A percentile compares a stretch with the other conserved stretches of the same genome.
These are phyloP conservation scores for Spathaspora passalidarum DNA, from an alignment of 805 yeast species.

Conservation along the genomic window DNA sequence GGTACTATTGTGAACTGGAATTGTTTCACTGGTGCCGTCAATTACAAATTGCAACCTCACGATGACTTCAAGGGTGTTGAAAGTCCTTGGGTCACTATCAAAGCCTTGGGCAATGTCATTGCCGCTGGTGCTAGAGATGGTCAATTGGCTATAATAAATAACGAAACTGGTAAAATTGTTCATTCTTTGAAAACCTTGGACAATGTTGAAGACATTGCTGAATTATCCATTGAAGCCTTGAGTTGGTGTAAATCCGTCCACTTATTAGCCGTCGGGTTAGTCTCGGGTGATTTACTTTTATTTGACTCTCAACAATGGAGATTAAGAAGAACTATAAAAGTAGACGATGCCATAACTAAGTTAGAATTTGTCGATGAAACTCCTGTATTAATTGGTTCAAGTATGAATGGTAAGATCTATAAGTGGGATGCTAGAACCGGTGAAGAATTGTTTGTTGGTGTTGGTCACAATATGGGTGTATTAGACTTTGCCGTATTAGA, in stretches of 20 bases:
- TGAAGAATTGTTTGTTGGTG: conserved; percentile 68
- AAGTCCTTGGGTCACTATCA: conserved; percentile 86
- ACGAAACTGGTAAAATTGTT: conserved; percentile 68
- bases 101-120: conserved; percentile 49
- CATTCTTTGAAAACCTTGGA: conserved; percentile 66
- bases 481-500: conserved; percentile 75
- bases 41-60: conserved; percentile 60
- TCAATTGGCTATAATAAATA: conserved; percentile 71
- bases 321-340: conserved; percentile 64
- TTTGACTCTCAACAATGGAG: conserved; percentile 87
- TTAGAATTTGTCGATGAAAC: conserved; percentile 60
- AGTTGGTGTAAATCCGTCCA: conserved; percentile 68
- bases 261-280: conserved; percentile 80
- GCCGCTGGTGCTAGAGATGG: conserved; percentile 93
- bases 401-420: conserved; percentile 82
- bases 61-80: conserved; percentile 67
- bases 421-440: conserved; percentile 91
- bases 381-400: conserved; percentile 63
- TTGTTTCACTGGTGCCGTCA: conserved; percentile 69
- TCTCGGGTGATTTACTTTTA: conserved; percentile 79
- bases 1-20: conserved; percentile 88
- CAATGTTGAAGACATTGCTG: conserved; percentile 42
- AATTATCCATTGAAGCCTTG: conserved; percentile 54
- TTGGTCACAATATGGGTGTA: conserved; percentile 93
- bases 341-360: conserved; percentile 84